Evolutionary conservation across 352 stramenopile genomes (phyloP).

Genomic region (Phytophthora syringae): DNA sequence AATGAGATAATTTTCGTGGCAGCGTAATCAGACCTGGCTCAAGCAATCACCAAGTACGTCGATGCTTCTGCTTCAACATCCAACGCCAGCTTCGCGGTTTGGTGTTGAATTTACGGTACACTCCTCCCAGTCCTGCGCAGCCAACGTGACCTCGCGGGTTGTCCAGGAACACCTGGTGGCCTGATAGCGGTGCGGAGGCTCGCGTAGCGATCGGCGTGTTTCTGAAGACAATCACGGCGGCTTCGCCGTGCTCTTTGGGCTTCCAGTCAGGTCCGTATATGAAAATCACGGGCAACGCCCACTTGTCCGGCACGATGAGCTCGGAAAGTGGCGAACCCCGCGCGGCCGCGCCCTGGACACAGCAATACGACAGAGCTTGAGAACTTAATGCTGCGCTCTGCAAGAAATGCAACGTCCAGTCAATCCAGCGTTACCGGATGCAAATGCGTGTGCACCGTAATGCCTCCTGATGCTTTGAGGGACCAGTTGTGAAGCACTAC

Average conservation of each 20-base stretch:
- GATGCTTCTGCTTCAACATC: neutral
- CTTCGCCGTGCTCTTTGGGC: conserved; percentile 62
- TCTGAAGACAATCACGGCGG: conserved; percentile 56
- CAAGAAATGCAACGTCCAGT: neutral
- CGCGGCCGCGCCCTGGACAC: conserved; percentile 45
- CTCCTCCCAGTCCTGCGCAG: conserved; percentile 29
- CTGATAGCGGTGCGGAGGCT: conserved; percentile 53
- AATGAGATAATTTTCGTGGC: no score
- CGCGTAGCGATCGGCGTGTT: conserved; percentile 46
- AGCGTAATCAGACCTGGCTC: neutral
- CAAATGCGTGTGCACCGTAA: conserved; percentile 71
- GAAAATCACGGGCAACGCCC: conserved; percentile 66
- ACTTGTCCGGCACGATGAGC: conserved; percentile 49
- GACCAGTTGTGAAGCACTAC: conserved; percentile 83
- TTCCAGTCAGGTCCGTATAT: conserved; percentile 82
- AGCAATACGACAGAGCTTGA: neutral
- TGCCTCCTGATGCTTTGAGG: conserved; percentile 66
- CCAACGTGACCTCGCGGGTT: conserved; percentile 62
- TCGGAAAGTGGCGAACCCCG: conserved; percentile 43
- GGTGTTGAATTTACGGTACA: neutral
- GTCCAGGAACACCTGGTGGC: conserved; percentile 83
- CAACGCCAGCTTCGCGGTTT: neutral
- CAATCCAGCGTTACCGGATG: conserved; percentile 45
- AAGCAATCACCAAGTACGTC: neutral
- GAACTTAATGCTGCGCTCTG: neutral